Evolutionary conservation across 345 rosid genomes (phyloP).

Genomic region (Melaleuca alternifolia): DNA sequence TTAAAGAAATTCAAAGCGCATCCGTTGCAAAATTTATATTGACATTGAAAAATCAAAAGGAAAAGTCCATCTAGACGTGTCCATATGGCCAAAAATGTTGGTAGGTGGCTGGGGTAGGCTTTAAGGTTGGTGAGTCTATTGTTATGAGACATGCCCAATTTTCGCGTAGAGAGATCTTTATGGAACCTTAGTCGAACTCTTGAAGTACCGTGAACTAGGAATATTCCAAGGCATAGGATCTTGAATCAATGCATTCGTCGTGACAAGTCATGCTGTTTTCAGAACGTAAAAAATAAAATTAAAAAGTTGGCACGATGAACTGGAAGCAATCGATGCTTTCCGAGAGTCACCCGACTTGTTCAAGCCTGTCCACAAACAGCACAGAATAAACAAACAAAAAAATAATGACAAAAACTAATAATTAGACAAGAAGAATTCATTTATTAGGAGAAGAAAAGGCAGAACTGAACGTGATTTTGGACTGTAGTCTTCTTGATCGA

Average conservation of each 20-base stretch:
- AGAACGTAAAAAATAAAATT: not conserved
- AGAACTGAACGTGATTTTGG: not conserved
- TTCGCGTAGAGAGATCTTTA: not conserved
- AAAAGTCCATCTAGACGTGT: not conserved
- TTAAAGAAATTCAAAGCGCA: not conserved
- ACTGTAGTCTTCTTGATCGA: not conserved
- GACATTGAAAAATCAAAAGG: not conserved
- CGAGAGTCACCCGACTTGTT: not conserved
- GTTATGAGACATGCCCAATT: not conserved
- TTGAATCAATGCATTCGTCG: not conserved
- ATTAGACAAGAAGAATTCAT: not conserved
- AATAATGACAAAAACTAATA: not conserved
- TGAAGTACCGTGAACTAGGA: not conserved
- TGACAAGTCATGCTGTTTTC: not conserved
- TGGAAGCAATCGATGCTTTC: not conserved
- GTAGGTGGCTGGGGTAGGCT: not conserved
- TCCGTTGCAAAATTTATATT: not conserved
- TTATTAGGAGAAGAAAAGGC: not conserved
- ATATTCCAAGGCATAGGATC: not conserved
- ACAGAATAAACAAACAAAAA: not conserved
- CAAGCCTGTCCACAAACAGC: not conserved
- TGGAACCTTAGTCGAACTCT: not conserved
- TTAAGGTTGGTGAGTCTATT: not conserved
- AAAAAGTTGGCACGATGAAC: not conserved
- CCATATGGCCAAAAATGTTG: not conserved